Conservation (phyloP, 202 grass and related monocot species). For the Schoenoplectus triqueter region DNA sequence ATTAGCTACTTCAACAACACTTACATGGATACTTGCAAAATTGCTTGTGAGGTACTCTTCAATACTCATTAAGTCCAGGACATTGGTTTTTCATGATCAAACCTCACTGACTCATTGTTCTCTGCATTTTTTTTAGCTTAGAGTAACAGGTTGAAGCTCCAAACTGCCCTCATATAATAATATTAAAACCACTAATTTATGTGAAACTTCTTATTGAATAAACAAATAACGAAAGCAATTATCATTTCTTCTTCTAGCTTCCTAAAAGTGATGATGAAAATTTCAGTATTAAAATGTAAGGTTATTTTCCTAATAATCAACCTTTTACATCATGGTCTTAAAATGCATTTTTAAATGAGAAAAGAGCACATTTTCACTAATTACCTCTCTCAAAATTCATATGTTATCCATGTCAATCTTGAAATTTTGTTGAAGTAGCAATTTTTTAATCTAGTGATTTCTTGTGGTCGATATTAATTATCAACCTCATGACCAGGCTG, state of each 20-base stretch:
- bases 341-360: conserved; percentile 20
- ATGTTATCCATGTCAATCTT: background rate
- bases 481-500: background rate
- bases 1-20: conserved; percentile 91
- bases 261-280: background rate
- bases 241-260: conserved; percentile 12
- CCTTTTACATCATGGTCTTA: conserved; percentile 12
- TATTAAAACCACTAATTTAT: conserved; percentile 9
- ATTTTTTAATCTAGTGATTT: conserved; percentile 14
- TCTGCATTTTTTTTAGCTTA: conserved; percentile 7
- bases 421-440: background rate
- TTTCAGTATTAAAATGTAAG: conserved; percentile 9
- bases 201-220: background rate
- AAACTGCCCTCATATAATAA: background rate
- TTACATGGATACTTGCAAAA: conserved; percentile 93
- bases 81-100: conserved; percentile 8
- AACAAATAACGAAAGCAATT: conserved; percentile 14
- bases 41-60: conserved; percentile 79
- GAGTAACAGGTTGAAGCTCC: background rate
- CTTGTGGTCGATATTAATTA: background rate
- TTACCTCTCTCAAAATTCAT: background rate
- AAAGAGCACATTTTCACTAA: background rate
- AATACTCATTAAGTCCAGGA: background rate
- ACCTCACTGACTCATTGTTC: background rate
- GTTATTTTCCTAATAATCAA: background rate